Conservation (phyloP, 306 rosid genomes). For the Datisca glomerata region DNA sequence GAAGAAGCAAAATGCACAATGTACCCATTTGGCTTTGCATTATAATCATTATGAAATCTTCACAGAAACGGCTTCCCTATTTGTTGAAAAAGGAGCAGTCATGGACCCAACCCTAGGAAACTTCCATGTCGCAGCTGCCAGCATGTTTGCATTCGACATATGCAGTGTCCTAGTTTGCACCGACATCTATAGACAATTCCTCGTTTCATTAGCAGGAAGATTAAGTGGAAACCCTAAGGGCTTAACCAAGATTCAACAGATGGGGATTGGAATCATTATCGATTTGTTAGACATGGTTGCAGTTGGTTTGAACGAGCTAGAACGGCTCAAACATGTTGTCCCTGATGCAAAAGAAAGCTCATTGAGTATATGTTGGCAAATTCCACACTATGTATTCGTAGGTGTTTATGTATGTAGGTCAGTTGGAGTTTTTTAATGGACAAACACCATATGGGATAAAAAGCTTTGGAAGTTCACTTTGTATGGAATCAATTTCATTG, state of each 20-base stretch:
- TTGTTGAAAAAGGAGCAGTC: conserved; percentile 67
- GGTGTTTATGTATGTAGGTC: conserved; percentile 67
- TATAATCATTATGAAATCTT: conserved; percentile 62
- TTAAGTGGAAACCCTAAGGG: conserved; percentile 31
- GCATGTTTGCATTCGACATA: conserved; percentile 66
- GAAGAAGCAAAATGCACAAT: conserved; percentile 67
- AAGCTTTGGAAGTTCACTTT: conserved; percentile 69
- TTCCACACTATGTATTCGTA: conserved; percentile 62
- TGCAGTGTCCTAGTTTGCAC: conserved; percentile 44
- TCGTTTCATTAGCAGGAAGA: conserved; percentile 36
- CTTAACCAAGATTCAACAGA: conserved; percentile 47
- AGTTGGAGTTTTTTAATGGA: conserved; percentile 60
- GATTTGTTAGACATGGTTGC: conserved; percentile 50
- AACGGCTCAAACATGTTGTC: conserved; percentile 31
- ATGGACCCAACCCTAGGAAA: conserved; percentile 33
- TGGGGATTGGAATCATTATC: conserved; percentile 59
- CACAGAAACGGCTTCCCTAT: conserved; percentile 74
- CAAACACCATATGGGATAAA: conserved; percentile 74
- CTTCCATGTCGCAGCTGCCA: conserved; percentile 54
- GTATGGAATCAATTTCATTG: conserved; percentile 66
- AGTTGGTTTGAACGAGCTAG: conserved; percentile 45
- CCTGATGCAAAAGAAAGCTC: conserved; percentile 30
- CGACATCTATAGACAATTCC: conserved; percentile 31
- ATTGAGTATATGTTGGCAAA: conserved; percentile 62
- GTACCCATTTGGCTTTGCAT: conserved; percentile 74